These are phyloP conservation scores for Clarkia xantiana DNA, from an alignment of 345 rosid genomes.

Conservation along the genomic window DNA sequence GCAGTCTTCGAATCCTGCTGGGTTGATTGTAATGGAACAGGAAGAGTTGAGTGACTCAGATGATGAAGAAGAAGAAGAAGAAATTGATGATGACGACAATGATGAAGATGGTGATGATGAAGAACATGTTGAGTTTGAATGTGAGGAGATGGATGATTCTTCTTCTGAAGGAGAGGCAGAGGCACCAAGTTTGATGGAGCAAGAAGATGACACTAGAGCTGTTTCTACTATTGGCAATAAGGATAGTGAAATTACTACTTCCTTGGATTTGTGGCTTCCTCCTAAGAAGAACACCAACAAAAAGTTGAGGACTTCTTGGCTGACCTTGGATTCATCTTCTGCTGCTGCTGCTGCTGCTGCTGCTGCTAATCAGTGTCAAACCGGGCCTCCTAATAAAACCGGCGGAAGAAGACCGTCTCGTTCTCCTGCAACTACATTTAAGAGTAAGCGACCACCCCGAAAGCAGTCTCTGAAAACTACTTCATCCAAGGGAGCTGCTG, in stretches of 20 bases:
- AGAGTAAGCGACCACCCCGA: no score
- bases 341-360: background rate
- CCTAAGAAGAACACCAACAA: constrained; percentile 31
- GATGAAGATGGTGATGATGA: constrained; percentile 68
- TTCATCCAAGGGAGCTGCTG: no score
- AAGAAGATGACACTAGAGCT: constrained; percentile 24
- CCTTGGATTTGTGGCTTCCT: constrained; percentile 20
- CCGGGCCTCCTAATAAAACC: background rate
- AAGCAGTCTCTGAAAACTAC: no score
- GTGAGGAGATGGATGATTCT: constrained; percentile 98
- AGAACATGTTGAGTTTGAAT: constrained; percentile 90
- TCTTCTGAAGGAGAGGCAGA: constrained; percentile 47
- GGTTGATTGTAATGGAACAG: constrained; percentile 78
- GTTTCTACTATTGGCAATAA: constrained; percentile 9
- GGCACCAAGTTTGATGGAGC: constrained; percentile 14
- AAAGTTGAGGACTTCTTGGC: constrained; percentile 39
- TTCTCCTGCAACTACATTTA: constrained; percentile 5
- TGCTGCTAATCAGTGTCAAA: no score
- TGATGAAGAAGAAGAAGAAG: constrained; percentile 89
- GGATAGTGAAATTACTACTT: constrained; percentile 8
- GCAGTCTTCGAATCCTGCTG: constrained; percentile 49
- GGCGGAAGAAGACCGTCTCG: constrained; percentile 9
- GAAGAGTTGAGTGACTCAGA: constrained; percentile 89
- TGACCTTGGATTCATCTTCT: constrained; percentile 56
- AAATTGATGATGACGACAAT: constrained; percentile 77